Base-by-base conservation (phyloP, 805 yeast genomes). In the Starmerella riodocensis region DNA sequence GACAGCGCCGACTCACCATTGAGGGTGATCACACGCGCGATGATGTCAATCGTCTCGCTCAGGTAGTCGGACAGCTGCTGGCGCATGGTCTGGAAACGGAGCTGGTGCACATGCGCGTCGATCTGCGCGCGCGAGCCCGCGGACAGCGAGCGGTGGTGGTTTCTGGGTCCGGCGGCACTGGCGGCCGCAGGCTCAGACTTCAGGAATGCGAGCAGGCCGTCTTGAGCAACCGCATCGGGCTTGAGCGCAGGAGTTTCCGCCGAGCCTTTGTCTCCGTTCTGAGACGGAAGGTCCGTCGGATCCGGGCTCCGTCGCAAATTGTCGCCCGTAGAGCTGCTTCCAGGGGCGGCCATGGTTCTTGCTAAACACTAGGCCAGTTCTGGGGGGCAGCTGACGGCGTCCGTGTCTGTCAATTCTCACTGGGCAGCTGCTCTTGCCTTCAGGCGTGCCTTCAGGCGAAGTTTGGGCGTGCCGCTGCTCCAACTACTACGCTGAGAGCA, bases 41-140 rank as follows among this genome's bases (percentile, higher is more conserved):
- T 48, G 40, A 58, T 42, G 14, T 32, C 42, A 29, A 44, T 36
- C 7, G 50, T 56, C n/a, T 54, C 48, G 5, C 52, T 36, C 13
- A 60, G 59, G 25, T 54, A 42, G 37, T 80, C 63, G 42, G 74
- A 78, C 40, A 86, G 62, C 1, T 78, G 68, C 0, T 73, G 62
- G 40, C 79, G 70, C 61, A 77, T 76, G 50, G 77, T 76, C 54
- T 83, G 83, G 56, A 80, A 88, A 45, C 73, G 79, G 41, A 78
- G 60, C 54, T 86, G 94, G 42, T 76, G 73, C 24, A 78, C 56
- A 37, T 84, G 78, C 1, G 78, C 64, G 33, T 66, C 63, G 43
- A 66, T 52, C n/a, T 65, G 58, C 17, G 48, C 52, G 32, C 57
- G 60, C 23, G 57, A 55, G 6, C 60, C 58, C 18, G 46, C 39